Percentiles rank a stretch among this genome's conserved stretches.
Conservation (phyloP, 768 basidiomycete genomes). For the Kwoniella botswanensis region DNA sequence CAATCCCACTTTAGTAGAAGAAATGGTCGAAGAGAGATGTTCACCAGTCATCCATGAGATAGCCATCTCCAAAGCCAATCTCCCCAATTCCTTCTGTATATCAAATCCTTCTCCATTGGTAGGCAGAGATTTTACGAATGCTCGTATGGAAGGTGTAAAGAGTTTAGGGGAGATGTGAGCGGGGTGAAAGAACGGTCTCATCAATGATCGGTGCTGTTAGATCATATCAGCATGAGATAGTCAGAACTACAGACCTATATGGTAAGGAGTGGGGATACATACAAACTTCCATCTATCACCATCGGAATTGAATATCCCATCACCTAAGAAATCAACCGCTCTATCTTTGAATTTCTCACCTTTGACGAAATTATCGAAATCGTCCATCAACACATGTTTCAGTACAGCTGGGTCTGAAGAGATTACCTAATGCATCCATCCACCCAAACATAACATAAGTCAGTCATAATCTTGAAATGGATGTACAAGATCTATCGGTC, state of each 20-base stretch:
- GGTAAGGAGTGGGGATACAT: slow-evolving; percentile 14
- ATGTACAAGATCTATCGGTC: too few relatives aligned
- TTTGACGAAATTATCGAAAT: slow-evolving; percentile 52
- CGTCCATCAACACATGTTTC: slow-evolving; percentile 43
- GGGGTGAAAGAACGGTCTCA: slow-evolving; percentile 54
- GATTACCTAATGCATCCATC: slow-evolving; percentile 31
- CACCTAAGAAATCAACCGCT: slow-evolving; percentile 49
- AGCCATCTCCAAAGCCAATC: slow-evolving; percentile 43
- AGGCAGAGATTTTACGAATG: slow-evolving; percentile 26
- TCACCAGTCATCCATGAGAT: slow-evolving; percentile 50
- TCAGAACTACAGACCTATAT: neutral
- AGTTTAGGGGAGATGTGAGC: slow-evolving; percentile 36
- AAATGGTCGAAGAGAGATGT: slow-evolving; percentile 3
- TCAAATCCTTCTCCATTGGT: slow-evolving; percentile 33
- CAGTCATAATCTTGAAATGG: too few relatives aligned
- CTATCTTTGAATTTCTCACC: slow-evolving; percentile 48
- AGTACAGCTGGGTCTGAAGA: slow-evolving; percentile 45
- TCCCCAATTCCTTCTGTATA: slow-evolving; percentile 36
- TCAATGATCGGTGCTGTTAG: slow-evolving; percentile 46
- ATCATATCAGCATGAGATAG: neutral
- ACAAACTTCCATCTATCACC: slow-evolving; percentile 53
- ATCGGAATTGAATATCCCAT: slow-evolving; percentile 58
- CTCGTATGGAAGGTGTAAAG: slow-evolving; percentile 36
- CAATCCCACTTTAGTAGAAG: neutral
- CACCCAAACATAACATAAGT: too few relatives aligned